Base-by-base conservation (phyloP, 2,329 filamentous ascomycete genomes). In the Hypoxylon sp. region DNA sequence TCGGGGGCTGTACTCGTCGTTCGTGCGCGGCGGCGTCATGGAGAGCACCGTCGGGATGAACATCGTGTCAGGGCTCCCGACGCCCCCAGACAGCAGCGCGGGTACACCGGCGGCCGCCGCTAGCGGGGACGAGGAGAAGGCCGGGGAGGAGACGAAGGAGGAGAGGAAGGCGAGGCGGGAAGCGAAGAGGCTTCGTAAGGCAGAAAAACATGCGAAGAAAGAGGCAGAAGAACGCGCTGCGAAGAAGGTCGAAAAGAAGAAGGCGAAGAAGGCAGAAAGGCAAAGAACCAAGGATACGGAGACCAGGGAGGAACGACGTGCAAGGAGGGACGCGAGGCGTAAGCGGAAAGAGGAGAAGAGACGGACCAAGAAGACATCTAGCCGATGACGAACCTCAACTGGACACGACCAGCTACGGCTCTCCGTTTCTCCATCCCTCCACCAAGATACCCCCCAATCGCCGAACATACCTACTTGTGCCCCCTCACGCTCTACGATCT, bases 11-110 rank as follows among this genome's bases (percentile, higher is more conserved):
- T 97, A 97, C 72, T 84, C 88, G 7, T 88, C 87, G 47, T 98
- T 99, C 72, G 91, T 98, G 20, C 86, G 84, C 62, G 95, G 95
- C 7, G 90, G 92, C 51, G 79, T 86, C 18, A 79, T 98, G 54
- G 80, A 85, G 35, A 92, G 93, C 2, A 96, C 92, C 2, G 74
- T 91, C 27, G 68, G 69, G 2, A 3, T 24, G 11, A 65, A 66
- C 11, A 67, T 58, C 59, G 64, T 35, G 15, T 53, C 54, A n/a
- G 60, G 58, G 11, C 55, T 71, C 1, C 68, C 65, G 27, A 72
- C 69, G 35, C 71, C 70, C 11, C 69, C 73, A 1, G 72, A 73
- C 50, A 71, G 67, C 29, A 69, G 72, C 6, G 66, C 65, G 7
- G 67, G 53, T 5, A 70, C 67, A 11, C 69, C 70, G n/a, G n/a